Base-by-base conservation (phyloP, 257 asterid genomes). In the Nemophila menziesii region DNA sequence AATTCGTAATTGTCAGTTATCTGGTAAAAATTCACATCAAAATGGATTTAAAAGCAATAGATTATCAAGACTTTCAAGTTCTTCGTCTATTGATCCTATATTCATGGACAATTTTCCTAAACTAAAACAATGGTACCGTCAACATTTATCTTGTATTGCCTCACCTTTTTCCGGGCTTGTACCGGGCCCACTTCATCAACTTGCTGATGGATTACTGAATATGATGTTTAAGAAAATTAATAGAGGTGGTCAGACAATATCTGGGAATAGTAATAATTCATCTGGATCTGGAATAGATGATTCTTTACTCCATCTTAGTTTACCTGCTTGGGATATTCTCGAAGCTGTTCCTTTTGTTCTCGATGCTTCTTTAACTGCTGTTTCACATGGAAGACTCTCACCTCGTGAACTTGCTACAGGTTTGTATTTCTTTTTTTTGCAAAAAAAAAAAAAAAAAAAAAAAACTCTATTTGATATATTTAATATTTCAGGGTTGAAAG, bases 291-390 rank as follows among this genome's bases (percentile, higher is more conserved):
- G 77, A 58, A 48, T 55, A 18, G 96, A 90, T 17, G 94, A 84
- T 53, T 52, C 58, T 44, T 62, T 61, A 63, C 71, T 58, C 49
- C 70, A 69, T 55, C 94, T 81, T 54, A 90, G 73, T 48, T 39
- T 81, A 43, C 98, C 98, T 59, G 98, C 96, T 64, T 90, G 98
- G 96, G 96, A 90, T 79, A 90, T 90, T 71, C 69, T 90, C 26
- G 96, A 81, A 57, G 98, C 98, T 58, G 70, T 81, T 63, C 98
- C 98, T n/a, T 90, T 72, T 64, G 94, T 73, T 54, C 96, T 85
- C 67, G 96, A 85, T 69, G 96, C 98, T 64, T 78, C 96, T 45
- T 87, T 90, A 52, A 82, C 98, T 48, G 93, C 94, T 47, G 75
- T 90, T 56, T 86, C 83, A 62, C 96, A 90, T 59, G 94, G 87